These are phyloP conservation scores for Aspergillus awamori DNA, from an alignment of 2,329 filamentous ascomycete genomes.

Conservation along the genomic window DNA sequence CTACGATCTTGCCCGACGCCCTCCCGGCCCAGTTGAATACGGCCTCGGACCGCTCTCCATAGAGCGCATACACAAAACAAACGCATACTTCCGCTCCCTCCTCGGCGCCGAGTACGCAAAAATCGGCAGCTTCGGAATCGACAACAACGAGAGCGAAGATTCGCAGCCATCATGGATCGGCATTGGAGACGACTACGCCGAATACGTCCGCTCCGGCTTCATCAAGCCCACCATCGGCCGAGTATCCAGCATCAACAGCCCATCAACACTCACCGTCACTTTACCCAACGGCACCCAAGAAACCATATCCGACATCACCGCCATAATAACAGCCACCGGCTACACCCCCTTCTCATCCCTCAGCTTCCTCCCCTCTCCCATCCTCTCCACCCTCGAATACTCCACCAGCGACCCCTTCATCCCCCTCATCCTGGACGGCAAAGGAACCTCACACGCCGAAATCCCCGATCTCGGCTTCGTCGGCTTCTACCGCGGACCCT, in stretches of 20 bases:
- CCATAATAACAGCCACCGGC: constrained; percentile 74
- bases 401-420: constrained; percentile 58
- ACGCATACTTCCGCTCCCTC: constrained; percentile 51
- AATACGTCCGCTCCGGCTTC: constrained; percentile 69
- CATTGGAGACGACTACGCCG: constrained; percentile 71
- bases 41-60: constrained; percentile 65
- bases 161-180: constrained; percentile 66
- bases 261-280: constrained; percentile 29
- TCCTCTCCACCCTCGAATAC: constrained; percentile 62
- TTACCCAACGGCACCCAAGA: constrained; percentile 37
- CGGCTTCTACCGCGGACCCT: constrained; percentile 81
- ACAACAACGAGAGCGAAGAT: constrained; percentile 44
- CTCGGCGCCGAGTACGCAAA: constrained; percentile 52
- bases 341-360: constrained; percentile 68
- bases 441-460: constrained; percentile 63
- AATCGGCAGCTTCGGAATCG: constrained; percentile 32
- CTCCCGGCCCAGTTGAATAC: constrained; percentile 61
- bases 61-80: constrained; percentile 58
- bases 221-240: constrained; percentile 57
- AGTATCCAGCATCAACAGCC: constrained; percentile 20
- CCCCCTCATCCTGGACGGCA: constrained; percentile 69
- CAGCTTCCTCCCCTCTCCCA: constrained; percentile 62
- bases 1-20: constrained; percentile 69
- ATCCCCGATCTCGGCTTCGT: constrained; percentile 73
- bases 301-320: constrained; percentile 61